Evolutionary conservation across 169 alveolate species (phyloP), one percentile per base, ranked within the genome.

Genomic region (Plasmodium vinckei): DNA sequence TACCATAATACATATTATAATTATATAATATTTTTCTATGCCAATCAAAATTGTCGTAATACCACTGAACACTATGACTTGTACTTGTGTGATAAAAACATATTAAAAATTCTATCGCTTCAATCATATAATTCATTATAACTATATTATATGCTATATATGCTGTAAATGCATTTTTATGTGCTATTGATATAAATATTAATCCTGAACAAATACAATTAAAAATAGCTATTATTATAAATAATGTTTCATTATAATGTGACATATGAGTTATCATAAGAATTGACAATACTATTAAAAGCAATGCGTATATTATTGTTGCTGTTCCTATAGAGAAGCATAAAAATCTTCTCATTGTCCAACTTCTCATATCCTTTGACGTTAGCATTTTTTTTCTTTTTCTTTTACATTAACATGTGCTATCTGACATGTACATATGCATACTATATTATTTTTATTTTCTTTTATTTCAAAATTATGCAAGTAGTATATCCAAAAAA

Each of bases 121-220:
- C 89, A 44, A 79, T 79, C n/a, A 79, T n/a, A 53, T 79, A 79
- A 54, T 79, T 79, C 60, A 79, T 79, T 19, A 79, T 49, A 13
- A 79, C 89, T 44, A 79, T 69, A 67, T 79, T 79, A 54, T 79
- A 79, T 33, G 89, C 89, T 65, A 79, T 79, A 27, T 79, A 79
- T 7, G 89, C 89, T 39, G 89, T 79, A 79, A 79, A 79, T 19
- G 89, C 89, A 79, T 79, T 79, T 79, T 79, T 79, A 59, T 79
- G 82, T 46, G 68, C 15, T 46, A 79, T 51, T 33, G 89, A 79
- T 12, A 79, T 39, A 60, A 59, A 79, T 79, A 79, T 79, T 44
- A 79, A 47, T 44, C 65, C 9, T 1, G 89, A 19, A 57, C 89
- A 79, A 9, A 79, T 33, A 21, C 72, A 79, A 46, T 79, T 79